These are phyloP conservation scores for Gymnopilus dilepis DNA, from an alignment of 768 basidiomycete species.

Conservation along the genomic window DNA sequence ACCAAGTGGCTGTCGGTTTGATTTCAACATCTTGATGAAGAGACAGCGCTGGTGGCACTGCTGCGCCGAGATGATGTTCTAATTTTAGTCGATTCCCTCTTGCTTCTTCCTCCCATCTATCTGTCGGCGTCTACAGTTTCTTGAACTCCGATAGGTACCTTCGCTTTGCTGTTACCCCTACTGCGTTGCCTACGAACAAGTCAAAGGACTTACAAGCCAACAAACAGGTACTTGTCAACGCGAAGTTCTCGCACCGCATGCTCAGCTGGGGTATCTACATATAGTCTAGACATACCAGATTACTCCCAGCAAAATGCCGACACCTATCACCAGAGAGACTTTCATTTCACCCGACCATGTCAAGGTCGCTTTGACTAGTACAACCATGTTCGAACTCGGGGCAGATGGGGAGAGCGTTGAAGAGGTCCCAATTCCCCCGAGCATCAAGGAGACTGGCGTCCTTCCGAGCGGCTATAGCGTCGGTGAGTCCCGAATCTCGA, in stretches of 20 bases:
- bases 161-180: too few species aligned
- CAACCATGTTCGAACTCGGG: background rate
- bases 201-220: background rate
- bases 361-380: background rate
- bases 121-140: too few species aligned
- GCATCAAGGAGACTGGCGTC: background rate
- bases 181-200: background rate
- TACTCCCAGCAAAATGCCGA: background rate
- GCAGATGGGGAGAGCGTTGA: conserved; percentile 1
- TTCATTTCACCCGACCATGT: conserved; percentile 5
- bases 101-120: too few species aligned
- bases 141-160: too few species aligned
- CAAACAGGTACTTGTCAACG: background rate
- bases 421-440: conserved; percentile 2
- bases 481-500: background rate
- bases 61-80: too few species aligned
- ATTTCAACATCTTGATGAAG: background rate
- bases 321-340: background rate
- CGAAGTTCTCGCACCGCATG: too few species aligned
- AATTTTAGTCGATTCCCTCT: too few species aligned
- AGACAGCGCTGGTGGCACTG: too few species aligned
- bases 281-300: too few species aligned
- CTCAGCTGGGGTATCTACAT: too few species aligned
- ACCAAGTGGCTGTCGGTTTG: background rate
- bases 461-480: background rate